These are phyloP conservation scores for Penicillium herquei DNA, from an alignment of 495 filamentous ascomycete genomes.

Conservation along the genomic window DNA sequence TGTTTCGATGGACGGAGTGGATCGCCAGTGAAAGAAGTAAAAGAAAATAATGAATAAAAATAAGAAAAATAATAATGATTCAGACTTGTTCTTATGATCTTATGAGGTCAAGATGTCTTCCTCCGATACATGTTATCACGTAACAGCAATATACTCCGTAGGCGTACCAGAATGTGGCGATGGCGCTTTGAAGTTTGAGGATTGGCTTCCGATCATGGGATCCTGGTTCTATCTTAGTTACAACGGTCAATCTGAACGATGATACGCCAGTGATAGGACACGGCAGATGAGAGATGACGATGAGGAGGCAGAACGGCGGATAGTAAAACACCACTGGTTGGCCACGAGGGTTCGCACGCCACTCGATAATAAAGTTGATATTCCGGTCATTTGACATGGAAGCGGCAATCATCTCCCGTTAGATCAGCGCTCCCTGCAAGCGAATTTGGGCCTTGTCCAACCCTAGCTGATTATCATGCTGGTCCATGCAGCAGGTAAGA, in stretches of 20 bases:
- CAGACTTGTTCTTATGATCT: too few relatives aligned
- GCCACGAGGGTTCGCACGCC: conserved; percentile 25
- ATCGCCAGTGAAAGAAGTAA: neutral
- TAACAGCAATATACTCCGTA: neutral
- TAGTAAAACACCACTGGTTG: conserved; percentile 21
- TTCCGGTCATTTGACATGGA: conserved; percentile 2
- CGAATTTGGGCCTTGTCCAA: conserved; percentile 3
- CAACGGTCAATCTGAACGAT: conserved; percentile 10
- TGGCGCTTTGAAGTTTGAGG: neutral
- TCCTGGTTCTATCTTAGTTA: conserved; percentile 7
- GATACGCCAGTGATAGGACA: conserved; percentile 18
- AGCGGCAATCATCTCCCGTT: neutral
- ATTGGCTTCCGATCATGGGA: conserved; percentile 15
- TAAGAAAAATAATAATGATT: neutral
- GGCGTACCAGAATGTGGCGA: conserved; percentile 1
- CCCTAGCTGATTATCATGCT: conserved; percentile 6
- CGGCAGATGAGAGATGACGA: conserved; percentile 9
- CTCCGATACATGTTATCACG: conserved; percentile 18
- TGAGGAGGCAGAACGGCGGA: conserved; percentile 2
- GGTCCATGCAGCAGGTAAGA: neutral
- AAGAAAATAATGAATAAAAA: neutral
- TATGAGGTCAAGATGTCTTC: neutral
- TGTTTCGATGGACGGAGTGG: neutral
- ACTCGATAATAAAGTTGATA: conserved; percentile 22
- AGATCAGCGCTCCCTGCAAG: conserved; percentile 2